Base-by-base conservation (phyloP, 1,284 basidiomycete species). In the Chiua sp. region DNA sequence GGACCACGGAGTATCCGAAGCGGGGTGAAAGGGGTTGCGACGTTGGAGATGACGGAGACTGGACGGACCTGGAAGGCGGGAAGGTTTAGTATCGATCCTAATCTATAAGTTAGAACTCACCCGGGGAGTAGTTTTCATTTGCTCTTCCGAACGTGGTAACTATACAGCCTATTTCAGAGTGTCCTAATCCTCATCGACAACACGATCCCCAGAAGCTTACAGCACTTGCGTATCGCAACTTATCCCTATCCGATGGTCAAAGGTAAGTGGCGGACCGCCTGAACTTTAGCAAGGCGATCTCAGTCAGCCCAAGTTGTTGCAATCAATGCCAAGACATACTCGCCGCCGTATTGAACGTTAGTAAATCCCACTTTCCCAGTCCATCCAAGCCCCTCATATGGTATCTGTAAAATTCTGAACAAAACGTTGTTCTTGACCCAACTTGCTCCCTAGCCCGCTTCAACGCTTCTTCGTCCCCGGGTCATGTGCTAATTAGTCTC, bases 171-270 rank as follows among this genome's bases (percentile, higher is more conserved):
- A 91, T 62, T 86, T 88, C 47, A 77, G 68, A 1, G 75, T 71
- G 20, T 83, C 78, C 80, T 81, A 83, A 33, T 88, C 81, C 7
- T 82, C 84, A 63, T 91, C 87, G 23, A 89, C 83, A 11, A 93
- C 79, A 12, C 88, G 83, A 4, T 93, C 93, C 13, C 93, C 93
- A 64, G 88, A 91, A 13, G 93, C 85, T 63, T 93, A 94, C 22
- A 95, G 72, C 18, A 87, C 81, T 70, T 92, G 90, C 1, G 82
- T 77, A 20, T 90, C 87, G 30, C 82, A 81, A 67, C 94, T 92
- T 63, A 94, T 85, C 44, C 80, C 86, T 85, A 94, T 90, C 70
- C 92, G 90, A 68, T 93, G 92, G 71, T 94, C 92, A 65, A 87
- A 92, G 54, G 93, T 78, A 39, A 93, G 78, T 3, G 88, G 87